Conservation (phyloP, 345 rosid genomes). For the Pugionium cornutum region DNA sequence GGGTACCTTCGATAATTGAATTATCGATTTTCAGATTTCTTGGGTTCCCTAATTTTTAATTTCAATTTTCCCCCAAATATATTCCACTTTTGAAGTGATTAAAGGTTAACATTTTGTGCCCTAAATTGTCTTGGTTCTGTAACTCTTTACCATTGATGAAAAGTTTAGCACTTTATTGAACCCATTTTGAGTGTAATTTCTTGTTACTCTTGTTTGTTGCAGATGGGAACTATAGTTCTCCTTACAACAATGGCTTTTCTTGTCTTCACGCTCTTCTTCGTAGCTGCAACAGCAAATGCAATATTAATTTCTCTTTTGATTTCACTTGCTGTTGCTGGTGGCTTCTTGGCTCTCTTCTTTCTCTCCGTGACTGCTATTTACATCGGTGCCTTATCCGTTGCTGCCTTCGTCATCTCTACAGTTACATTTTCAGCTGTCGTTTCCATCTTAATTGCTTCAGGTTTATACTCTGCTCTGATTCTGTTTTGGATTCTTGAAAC, state of each 20-base stretch:
- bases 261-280: constrained; percentile 72
- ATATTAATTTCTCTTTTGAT: constrained; percentile 68
- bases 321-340: constrained; percentile 85
- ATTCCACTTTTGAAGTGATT: neutral
- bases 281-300: constrained; percentile 78
- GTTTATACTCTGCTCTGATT: constrained; percentile 41
- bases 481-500: constrained; percentile 25
- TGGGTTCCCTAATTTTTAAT: neutral
- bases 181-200: constrained; percentile 1
- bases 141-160: neutral
- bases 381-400: constrained; percentile 74
- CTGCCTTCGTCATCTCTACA: constrained; percentile 67
- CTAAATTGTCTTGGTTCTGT: neutral
- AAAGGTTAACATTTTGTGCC: neutral
- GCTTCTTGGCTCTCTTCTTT: constrained; percentile 81
- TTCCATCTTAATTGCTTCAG: constrained; percentile 63
- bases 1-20: neutral
- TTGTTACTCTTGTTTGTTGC: constrained; percentile 32
- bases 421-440: constrained; percentile 62
- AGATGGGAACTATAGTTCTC: constrained; percentile 76
- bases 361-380: constrained; percentile 65
- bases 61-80: constrained; percentile 8
- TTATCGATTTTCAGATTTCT: neutral
- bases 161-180: constrained; percentile 30
- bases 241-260: constrained; percentile 70